Conservation (phyloP, 306 rosid species). For the Alnus rubra region DNA sequence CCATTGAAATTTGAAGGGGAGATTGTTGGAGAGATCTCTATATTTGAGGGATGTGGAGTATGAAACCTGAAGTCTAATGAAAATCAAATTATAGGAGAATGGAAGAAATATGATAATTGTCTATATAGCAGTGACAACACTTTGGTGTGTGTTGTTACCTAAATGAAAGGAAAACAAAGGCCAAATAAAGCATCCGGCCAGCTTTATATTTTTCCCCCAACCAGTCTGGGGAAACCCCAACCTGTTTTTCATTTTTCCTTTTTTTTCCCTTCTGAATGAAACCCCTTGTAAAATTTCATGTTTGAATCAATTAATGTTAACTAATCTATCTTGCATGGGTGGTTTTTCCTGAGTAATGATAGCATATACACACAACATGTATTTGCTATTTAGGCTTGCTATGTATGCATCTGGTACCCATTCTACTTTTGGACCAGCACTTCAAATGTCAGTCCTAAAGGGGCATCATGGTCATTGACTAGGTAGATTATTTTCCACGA, state of each 20-base stretch:
- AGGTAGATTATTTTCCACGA: neutral
- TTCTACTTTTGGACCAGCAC: constrained; percentile 18
- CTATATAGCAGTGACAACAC: neutral
- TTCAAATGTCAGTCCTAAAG: constrained; percentile 18
- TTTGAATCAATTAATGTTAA: neutral
- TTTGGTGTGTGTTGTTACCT: neutral
- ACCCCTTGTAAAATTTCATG: neutral
- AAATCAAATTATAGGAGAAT: neutral
- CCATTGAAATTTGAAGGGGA: neutral
- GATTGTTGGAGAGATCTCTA: neutral
- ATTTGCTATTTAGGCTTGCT: neutral
- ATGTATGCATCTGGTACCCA: constrained; percentile 9
- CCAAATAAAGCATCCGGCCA: neutral
- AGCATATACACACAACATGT: neutral
- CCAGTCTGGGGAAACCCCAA: too few relatives aligned
- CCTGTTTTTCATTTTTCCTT: too few relatives aligned
- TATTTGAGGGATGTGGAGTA: neutral
- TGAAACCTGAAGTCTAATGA: neutral
- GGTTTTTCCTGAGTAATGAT: neutral
- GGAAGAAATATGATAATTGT: neutral
- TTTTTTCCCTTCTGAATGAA: neutral
- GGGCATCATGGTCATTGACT: constrained; percentile 5
- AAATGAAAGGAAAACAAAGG: neutral
- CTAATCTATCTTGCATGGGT: neutral
- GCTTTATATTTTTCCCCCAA: neutral